Conservation (phyloP, 1,284 basidiomycete species). For the Mrakiaceae sp. region DNA sequence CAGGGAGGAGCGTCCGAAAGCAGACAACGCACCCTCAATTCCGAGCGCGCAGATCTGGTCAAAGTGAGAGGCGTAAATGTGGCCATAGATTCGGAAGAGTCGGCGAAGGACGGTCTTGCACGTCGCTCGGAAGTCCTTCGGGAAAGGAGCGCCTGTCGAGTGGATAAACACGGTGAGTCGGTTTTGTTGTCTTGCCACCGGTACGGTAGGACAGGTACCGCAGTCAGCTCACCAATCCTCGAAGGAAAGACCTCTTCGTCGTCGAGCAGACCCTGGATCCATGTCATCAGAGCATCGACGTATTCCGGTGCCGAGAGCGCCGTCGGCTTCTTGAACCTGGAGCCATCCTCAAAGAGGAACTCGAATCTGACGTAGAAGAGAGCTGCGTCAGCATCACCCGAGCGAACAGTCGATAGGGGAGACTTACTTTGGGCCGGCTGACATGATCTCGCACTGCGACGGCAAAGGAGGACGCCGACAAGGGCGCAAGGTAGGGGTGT, state of each 20-base stretch:
- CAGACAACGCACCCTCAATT: constrained; percentile 66
- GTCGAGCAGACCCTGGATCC: constrained; percentile 87
- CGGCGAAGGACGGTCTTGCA: constrained; percentile 86
- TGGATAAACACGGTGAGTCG: not conserved
- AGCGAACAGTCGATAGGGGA: not conserved
- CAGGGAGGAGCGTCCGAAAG: no score
- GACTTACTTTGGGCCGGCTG: constrained; percentile 81
- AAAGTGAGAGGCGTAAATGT: constrained; percentile 99
- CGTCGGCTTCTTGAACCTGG: constrained; percentile 81
- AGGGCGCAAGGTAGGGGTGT: no score
- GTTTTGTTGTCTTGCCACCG: not conserved
- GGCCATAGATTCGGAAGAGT: constrained; percentile 93
- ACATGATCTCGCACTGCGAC: constrained; percentile 92
- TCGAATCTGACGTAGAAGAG: constrained; percentile 58
- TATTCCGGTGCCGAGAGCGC: constrained; percentile 92
- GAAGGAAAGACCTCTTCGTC: constrained; percentile 90
- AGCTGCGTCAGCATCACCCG: not conserved
- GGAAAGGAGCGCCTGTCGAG: constrained; percentile 71
- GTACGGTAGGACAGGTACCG: not conserved
- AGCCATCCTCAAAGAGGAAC: constrained; percentile 97
- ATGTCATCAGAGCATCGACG: constrained; percentile 97
- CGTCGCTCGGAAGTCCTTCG: constrained; percentile 78
- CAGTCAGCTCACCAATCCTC: constrained; percentile 59
- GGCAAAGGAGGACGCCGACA: no score
- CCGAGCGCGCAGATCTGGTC: constrained; percentile 96